Conservation (phyloP, 2,329 filamentous ascomycete genomes). For the Exophiala lecanii-corni region DNA sequence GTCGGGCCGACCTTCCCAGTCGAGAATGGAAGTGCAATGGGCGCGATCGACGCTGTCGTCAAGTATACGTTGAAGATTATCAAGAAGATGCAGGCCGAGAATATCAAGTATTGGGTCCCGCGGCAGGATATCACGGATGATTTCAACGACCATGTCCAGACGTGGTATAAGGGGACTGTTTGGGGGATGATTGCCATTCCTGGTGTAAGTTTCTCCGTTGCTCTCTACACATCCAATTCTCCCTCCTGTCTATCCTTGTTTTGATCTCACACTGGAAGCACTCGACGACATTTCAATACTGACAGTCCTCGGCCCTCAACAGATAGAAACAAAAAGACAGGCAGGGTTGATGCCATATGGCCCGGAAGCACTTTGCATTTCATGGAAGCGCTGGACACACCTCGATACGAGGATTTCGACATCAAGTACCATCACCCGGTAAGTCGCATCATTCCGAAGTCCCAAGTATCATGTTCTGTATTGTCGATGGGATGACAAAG, state of each 20-base stretch:
- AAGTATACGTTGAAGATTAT: slow-evolving; percentile 37
- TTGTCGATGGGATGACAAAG: too few relatives aligned
- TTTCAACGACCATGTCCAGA: too few relatives aligned
- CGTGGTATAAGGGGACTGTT: too few relatives aligned
- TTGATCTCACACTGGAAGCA: too few relatives aligned
- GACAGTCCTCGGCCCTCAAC: too few relatives aligned
- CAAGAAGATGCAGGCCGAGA: slow-evolving; percentile 37
- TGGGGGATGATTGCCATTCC: slow-evolving; percentile 36
- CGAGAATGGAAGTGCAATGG: slow-evolving; percentile 42
- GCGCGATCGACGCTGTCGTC: slow-evolving; percentile 37
- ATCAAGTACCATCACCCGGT: too few relatives aligned
- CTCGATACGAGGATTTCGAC: neutral
- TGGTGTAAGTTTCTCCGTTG: slow-evolving; percentile 33
- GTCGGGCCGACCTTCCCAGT: slow-evolving; percentile 34
- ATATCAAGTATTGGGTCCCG: slow-evolving; percentile 37
- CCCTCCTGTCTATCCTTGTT: too few relatives aligned
- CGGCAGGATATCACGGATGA: slow-evolving; percentile 29
- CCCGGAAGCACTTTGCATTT: neutral
- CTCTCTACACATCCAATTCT: too few relatives aligned
- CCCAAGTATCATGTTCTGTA: too few relatives aligned
- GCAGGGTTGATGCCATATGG: neutral
- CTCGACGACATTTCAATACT: too few relatives aligned
- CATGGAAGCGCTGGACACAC: neutral
- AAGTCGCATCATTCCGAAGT: too few relatives aligned
- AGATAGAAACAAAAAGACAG: too few relatives aligned